A percentile compares a stretch with the other conserved stretches of the same genome.
Evolutionary conservation across 1,284 basidiomycete species (phyloP).

Genomic region (Vanrija sp.): DNA sequence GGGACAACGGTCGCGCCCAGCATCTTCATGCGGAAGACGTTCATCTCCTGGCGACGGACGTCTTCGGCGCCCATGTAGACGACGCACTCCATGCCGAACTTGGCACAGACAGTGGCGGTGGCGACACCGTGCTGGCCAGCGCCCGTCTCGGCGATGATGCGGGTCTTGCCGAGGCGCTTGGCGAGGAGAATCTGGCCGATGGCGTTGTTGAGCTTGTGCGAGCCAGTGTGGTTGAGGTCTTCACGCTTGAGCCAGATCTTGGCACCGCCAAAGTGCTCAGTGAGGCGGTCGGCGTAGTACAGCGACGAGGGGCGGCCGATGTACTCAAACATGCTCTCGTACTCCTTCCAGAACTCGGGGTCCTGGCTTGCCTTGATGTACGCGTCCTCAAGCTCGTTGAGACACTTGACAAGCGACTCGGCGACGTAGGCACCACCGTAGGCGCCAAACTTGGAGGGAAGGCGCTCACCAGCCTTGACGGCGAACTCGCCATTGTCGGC

Average conservation of each 20-base stretch:
- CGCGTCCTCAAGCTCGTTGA: slow-evolving; percentile 85
- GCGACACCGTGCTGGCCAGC: slow-evolving; percentile 99
- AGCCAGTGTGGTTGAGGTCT: slow-evolving; percentile 82
- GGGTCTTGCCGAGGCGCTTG: slow-evolving; percentile 84
- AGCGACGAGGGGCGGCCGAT: slow-evolving; percentile 72
- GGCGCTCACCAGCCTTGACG: slow-evolving; percentile 48
- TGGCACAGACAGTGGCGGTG: slow-evolving; percentile 95
- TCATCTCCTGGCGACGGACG: slow-evolving; percentile 88
- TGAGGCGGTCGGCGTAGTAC: slow-evolving; percentile 71
- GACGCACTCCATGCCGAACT: slow-evolving; percentile 91
- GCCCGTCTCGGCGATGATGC: slow-evolving; percentile 98
- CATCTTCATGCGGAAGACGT: slow-evolving; percentile 98
- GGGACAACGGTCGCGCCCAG: slow-evolving; percentile 90
- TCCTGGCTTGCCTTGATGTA: slow-evolving; percentile 83
- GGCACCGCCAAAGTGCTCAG: slow-evolving; percentile 75
- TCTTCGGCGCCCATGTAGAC: slow-evolving; percentile 99
- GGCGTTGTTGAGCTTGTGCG: slow-evolving; percentile 96
- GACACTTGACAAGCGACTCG: slow-evolving; percentile 85
- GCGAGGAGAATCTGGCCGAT: slow-evolving; percentile 93
- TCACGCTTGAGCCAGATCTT: slow-evolving; percentile 89
- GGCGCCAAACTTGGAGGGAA: slow-evolving; percentile 84
- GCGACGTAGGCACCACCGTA: slow-evolving; percentile 98
- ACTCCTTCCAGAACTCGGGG: slow-evolving; percentile 90
- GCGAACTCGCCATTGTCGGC: slow-evolving; percentile 29
- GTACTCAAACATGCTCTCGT: slow-evolving; percentile 82